Evolutionary conservation across 2,329 filamentous ascomycete species (phyloP), one percentile per base, ranked within the genome.

Genomic region (Atkinsonella hypoxylon): DNA sequence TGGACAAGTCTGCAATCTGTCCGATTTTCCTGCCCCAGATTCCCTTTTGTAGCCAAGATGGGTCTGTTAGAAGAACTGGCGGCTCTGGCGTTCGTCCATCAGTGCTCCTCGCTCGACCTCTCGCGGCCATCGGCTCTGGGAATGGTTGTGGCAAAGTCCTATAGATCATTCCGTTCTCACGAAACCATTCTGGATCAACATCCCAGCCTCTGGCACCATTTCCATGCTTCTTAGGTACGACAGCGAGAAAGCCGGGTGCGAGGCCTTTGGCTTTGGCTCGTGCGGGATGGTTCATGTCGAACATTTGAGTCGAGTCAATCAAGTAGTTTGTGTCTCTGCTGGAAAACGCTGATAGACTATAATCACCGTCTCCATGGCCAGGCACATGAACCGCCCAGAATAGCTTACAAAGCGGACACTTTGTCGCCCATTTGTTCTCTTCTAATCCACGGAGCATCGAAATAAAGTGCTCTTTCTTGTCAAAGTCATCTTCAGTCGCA

Each of bases 1-100:
- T 47, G 0, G 55, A 45, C 56, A 67, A 57, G 47, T 67, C 64
- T 26, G 62, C 62, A 3, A 48, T 46, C 11, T 55, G 55, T 13
- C 57, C 61, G 12, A 67, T 55, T 22, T 67, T 64, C 0, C 64
- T 58, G 2, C 64, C 64, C 64, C 64, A 67, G 11, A 67, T 61
- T 1, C 64, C 64, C 17, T 60, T 60, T 46, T 63, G 62, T 41
- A 58, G 45, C 62, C 62, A 63, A 15, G 57, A 43, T 3, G 47
- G 41, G 34, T 54, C 54, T 12, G 54, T 53, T 22, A 53, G 22
- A 6, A 53, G 45, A 9, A 47, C 48, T 0, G 52, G 54, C 18
- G 50, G 48, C 22, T 54, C 53, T 30, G 49, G 50, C 15, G 47
- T 40, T 12, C 30, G 47, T 26, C 49, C 20, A 2, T 51, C 53